A percentile compares a stretch with the other conserved stretches of the same genome.
phyloP scores from a whole-genome alignment of 345 rosid species.

The Arabis alpina region DNA sequence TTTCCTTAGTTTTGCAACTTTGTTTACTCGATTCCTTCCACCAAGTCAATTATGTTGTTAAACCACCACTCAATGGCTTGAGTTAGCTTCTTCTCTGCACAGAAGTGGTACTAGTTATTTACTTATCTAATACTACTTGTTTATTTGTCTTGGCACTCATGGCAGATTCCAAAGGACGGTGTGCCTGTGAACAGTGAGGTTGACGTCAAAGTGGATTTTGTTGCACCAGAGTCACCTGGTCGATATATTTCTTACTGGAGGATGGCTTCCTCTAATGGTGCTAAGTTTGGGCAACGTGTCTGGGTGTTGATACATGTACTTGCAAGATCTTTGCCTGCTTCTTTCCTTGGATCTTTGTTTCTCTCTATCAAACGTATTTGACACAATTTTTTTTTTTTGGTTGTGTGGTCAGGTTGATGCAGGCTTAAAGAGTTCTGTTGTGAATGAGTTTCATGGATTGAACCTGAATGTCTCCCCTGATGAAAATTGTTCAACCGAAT shows the following conservation, averaged over 20 bases:
- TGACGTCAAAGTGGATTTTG: slow-evolving; percentile 77
- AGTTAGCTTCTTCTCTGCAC: slow-evolving; percentile 6
- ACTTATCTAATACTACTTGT: neutral
- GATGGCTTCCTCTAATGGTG: slow-evolving; percentile 70
- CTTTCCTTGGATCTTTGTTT: slow-evolving; percentile 10
- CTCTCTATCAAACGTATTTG: neutral
- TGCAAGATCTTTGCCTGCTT: neutral
- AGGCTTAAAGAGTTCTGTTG: slow-evolving; percentile 43
- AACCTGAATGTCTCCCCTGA: slow-evolving; percentile 74
- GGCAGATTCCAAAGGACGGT: slow-evolving; percentile 73
- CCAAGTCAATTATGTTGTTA: slow-evolving; percentile 8
- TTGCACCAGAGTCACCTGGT: slow-evolving; percentile 77
- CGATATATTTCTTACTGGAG: slow-evolving; percentile 89
- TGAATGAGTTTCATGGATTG: slow-evolving; percentile 49
- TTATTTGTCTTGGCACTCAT: slow-evolving; percentile 22
- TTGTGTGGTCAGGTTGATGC: slow-evolving; percentile 62
- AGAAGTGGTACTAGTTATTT: neutral
- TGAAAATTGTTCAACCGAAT: slow-evolving; percentile 34
- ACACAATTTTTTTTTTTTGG: slow-evolving; percentile 1
- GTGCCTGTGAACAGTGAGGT: slow-evolving; percentile 67
- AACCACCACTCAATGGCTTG: neutral
- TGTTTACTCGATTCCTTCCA: neutral
- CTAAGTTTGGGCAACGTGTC: slow-evolving; percentile 87
- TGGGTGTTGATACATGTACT: slow-evolving; percentile 89
- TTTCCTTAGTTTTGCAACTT: slow-evolving; percentile 20